Evolutionary conservation across 139 green algal genomes (phyloP), one percentile per base, ranked within the genome.

Genomic region (Pleodorina starrii): DNA sequence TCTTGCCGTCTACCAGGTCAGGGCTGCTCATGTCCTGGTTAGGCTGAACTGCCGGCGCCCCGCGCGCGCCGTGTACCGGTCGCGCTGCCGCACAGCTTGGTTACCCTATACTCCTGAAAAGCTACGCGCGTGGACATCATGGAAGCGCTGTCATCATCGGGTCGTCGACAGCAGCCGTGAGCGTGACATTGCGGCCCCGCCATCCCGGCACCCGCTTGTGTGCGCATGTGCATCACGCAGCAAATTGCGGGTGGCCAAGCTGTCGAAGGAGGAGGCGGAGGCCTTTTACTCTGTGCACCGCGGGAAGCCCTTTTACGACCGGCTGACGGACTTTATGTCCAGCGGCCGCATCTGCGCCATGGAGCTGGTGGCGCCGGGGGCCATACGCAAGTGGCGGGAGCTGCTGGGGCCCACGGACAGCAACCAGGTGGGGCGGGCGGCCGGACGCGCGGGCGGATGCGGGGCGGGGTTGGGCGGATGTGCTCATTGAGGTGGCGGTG

Each of bases 241-340:
- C 84, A 95, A 95, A 21, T 40, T 96, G 66, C 88, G 92, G 25
- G 91, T 96, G 75, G 94, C 90, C 60, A 86, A 95, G 82, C 90
- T 97, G 60, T 91, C 60, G 57, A 95, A 91, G 44, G 60, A 54
- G 32, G 92, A 96, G 46, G 95, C 94, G 2, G 79, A 94, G 86
- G 73, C 89, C 38, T 97, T 98, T 86, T 98, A 98, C 87, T 92
- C 89, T 21, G 93, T 94, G 38, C 95, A 98, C 86, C 14, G 54
- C 38, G 94, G 87, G 60, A 93, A 93, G 90, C 94, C 94, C 57
- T 98, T 97, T 88, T 97, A 93, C 86, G 86, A 93, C 40, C 92
- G 71, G 0, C 92, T 98, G 19, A 94, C 91, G 3, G 81, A 92
- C 27, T 97, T 96, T 88, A 97, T 98, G 92, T 94, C 90, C 81